Evolutionary conservation across 2,329 filamentous ascomycete species (phyloP).

Genomic region (Colletotrichum falcatum): DNA sequence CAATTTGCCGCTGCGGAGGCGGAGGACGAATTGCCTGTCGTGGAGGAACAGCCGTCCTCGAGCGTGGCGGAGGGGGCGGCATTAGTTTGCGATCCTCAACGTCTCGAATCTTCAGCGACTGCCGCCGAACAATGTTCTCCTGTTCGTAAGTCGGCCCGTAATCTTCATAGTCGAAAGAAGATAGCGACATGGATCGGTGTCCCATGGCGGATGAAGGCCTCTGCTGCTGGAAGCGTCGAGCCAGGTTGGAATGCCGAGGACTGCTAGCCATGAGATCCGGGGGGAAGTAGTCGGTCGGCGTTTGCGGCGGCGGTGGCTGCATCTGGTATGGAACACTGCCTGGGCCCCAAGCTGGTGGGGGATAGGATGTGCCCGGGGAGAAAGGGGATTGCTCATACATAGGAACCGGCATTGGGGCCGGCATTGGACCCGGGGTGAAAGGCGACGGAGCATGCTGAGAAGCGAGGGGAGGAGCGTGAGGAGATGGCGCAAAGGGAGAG

Average conservation of each 20-base stretch:
- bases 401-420: constrained; percentile 20
- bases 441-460: constrained; percentile 22
- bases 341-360: constrained; percentile 27
- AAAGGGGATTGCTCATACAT: constrained; percentile 31
- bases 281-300: constrained; percentile 37
- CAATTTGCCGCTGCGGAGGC: constrained; percentile 46
- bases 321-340: constrained; percentile 27
- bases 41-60: constrained; percentile 45
- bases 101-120: constrained; percentile 57
- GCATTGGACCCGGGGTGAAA: constrained; percentile 17
- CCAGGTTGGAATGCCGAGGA: constrained; percentile 45
- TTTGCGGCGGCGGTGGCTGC: constrained; percentile 17
- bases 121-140: constrained; percentile 54
- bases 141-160: constrained; percentile 50
- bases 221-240: constrained; percentile 34
- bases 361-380: constrained; percentile 23
- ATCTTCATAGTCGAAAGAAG: constrained; percentile 53
- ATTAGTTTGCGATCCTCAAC: constrained; percentile 61
- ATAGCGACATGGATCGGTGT: constrained; percentile 47
- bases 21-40: constrained; percentile 46
- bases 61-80: constrained; percentile 58
- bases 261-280: constrained; percentile 42
- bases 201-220: constrained; percentile 57
- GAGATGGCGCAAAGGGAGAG: constrained; percentile 8
- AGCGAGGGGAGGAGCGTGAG: constrained; percentile 9